Conservation (phyloP, 179 eudicot genomes). For the Corrigiola litoralis region DNA sequence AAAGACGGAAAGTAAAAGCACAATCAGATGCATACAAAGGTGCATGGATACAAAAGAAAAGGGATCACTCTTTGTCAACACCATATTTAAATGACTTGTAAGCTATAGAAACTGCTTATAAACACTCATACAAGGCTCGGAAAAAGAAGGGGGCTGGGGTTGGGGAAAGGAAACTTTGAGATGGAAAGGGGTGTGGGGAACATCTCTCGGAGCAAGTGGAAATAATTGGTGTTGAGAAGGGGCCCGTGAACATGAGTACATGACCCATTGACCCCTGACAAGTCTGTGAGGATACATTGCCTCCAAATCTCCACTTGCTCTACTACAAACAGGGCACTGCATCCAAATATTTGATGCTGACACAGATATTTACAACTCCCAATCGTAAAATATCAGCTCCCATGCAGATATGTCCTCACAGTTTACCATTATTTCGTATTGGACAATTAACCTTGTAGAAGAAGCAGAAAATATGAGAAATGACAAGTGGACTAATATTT, state of each 20-base stretch:
- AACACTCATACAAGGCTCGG: too few species aligned
- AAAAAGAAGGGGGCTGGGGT: neutral
- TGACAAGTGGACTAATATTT: slow-evolving; percentile 19
- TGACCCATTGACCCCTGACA: neutral
- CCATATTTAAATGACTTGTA: too few species aligned
- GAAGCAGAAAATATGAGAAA: slow-evolving; percentile 3
- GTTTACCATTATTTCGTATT: slow-evolving; percentile 4
- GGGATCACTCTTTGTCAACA: too few species aligned
- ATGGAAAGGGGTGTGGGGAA: too few species aligned
- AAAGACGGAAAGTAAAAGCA: neutral
- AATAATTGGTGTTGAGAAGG: neutral
- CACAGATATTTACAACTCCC: slow-evolving; percentile 14
- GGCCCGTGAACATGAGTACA: neutral
- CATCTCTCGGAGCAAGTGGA: too few species aligned
- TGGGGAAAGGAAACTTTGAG: neutral
- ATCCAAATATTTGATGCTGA: slow-evolving; percentile 18
- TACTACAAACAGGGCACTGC: neutral
- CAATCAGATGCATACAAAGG: neutral
- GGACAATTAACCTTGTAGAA: neutral
- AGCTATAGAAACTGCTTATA: too few species aligned
- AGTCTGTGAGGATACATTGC: neutral
- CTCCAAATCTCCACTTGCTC: neutral
- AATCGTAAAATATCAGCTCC: slow-evolving; percentile 12
- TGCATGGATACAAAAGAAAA: neutral
- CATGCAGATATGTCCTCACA: neutral